These are phyloP conservation scores for Grigorovia humatica DNA, from an alignment of 805 yeast species.

Conservation along the genomic window DNA sequence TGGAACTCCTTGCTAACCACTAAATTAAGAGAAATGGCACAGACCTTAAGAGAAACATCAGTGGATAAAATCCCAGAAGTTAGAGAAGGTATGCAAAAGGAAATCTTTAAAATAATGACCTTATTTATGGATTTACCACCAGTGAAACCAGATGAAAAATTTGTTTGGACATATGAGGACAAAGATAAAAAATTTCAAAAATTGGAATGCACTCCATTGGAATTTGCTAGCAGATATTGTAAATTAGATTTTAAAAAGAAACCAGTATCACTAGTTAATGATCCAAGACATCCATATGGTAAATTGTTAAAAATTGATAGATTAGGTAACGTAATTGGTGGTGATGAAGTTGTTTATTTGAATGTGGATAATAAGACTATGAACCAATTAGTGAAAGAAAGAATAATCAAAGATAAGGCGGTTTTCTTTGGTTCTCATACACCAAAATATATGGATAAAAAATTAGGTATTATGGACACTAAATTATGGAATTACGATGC, in stretches of 20 bases:
- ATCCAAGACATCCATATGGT: conserved; percentile 66
- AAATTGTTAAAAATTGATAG: conserved; percentile 60
- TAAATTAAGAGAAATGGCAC: conserved; percentile 70
- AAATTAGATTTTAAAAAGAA: conserved; percentile 33
- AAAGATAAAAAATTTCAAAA: conserved; percentile 48
- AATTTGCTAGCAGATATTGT: conserved; percentile 49
- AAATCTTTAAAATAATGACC: conserved; percentile 54
- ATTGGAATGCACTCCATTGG: conserved; percentile 49
- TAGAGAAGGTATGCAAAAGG: conserved; percentile 43
- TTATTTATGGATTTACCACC: conserved; percentile 75
- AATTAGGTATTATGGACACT: conserved; percentile 62
- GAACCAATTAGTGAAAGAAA: conserved; percentile 51
- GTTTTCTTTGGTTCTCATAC: conserved; percentile 86
- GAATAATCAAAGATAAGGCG: conserved; percentile 64
- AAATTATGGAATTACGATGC: conserved; percentile 57
- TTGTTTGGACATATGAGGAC: conserved; percentile 67
- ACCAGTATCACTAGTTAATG: conserved; percentile 62
- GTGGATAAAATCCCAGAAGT: conserved; percentile 31
- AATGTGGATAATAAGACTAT: conserved; percentile 53
- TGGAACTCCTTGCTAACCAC: conserved; percentile 57
- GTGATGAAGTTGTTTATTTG: conserved; percentile 60
- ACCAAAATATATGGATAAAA: conserved; percentile 60
- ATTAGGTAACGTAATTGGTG: conserved; percentile 62
- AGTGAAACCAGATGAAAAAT: conserved; percentile 48
- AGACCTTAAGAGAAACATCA: conserved; percentile 42